A percentile compares a stretch with the other conserved stretches of the same genome.
Evolutionary conservation across 176 grass and related monocot genomes (phyloP).

Genomic region (Oryza officinalis): DNA sequence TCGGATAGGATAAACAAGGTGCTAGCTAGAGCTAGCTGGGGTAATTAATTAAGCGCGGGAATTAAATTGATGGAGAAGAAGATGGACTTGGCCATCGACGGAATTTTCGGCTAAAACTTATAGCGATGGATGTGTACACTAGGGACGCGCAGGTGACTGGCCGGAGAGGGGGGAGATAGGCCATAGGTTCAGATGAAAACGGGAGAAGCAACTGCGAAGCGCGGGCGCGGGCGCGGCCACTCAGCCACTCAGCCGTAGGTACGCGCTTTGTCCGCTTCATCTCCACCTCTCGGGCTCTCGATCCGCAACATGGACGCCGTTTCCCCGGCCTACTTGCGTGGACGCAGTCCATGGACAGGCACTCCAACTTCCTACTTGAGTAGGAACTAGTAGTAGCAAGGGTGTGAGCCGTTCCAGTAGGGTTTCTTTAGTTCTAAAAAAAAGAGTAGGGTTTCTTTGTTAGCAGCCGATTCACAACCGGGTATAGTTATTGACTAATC

Average conservation of each 20-base stretch:
- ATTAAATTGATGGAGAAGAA: conserved; percentile 14
- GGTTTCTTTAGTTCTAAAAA: too few species aligned
- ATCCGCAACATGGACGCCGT: neutral
- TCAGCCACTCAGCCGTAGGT: neutral
- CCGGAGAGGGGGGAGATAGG: neutral
- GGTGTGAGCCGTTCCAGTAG: too few species aligned
- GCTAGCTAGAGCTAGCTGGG: neutral
- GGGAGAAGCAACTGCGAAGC: conserved; percentile 32
- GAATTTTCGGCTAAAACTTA: neutral
- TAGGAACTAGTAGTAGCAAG: too few species aligned
- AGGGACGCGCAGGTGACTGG: neutral
- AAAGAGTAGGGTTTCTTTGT: too few species aligned
- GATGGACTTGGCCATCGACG: conserved; percentile 29
- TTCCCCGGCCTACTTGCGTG: neutral
- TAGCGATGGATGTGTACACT: neutral
- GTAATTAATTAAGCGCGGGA: neutral
- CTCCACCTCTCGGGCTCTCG: neutral
- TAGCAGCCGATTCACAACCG: too few species aligned
- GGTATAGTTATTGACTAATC: too few species aligned
- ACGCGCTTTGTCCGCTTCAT: neutral
- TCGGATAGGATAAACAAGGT: neutral
- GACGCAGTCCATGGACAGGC: neutral
- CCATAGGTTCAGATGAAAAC: neutral
- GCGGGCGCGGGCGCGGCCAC: neutral
- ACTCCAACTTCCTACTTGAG: too few species aligned